A percentile compares a stretch with the other conserved stretches of the same genome.
These are phyloP conservation scores for Nothopassalora personata DNA, from an alignment of 2,329 filamentous ascomycete genomes.

Conservation along the genomic window DNA sequence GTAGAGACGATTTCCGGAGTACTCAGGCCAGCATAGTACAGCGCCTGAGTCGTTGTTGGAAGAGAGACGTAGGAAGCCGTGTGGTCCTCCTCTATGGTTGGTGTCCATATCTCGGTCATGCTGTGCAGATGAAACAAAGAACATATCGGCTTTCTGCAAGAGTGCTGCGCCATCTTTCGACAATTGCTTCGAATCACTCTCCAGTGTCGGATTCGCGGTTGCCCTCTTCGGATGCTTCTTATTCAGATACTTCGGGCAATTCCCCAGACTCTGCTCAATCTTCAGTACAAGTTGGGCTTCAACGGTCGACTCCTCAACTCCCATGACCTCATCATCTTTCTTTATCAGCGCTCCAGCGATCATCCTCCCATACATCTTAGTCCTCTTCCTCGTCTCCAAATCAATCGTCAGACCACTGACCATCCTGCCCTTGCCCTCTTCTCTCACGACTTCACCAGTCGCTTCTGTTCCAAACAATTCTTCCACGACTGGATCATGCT, in stretches of 20 bases:
- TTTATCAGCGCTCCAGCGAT: constrained; percentile 54
- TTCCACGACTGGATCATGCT: constrained; percentile 64
- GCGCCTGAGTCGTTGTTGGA: constrained; percentile 46
- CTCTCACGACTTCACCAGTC: constrained; percentile 41
- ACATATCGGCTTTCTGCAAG: constrained; percentile 61
- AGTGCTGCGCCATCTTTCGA: constrained; percentile 53
- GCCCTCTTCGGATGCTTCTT: constrained; percentile 59
- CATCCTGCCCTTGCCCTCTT: constrained; percentile 45
- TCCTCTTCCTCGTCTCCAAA: constrained; percentile 61
- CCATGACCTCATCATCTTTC: constrained; percentile 30
- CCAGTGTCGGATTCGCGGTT: constrained; percentile 48
- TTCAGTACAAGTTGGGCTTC: constrained; percentile 58
- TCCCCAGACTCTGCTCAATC: constrained; percentile 68
- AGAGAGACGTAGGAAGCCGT: constrained; percentile 67
- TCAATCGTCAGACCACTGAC: constrained; percentile 60
- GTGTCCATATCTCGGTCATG: constrained; percentile 67
- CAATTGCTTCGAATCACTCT: constrained; percentile 47
- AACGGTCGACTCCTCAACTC: constrained; percentile 24
- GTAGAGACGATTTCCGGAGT: constrained; percentile 77
- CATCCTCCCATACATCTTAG: constrained; percentile 69
- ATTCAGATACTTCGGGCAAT: constrained; percentile 85
- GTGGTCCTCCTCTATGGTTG: constrained; percentile 71
- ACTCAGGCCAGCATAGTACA: constrained; percentile 72
- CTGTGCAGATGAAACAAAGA: constrained; percentile 69
- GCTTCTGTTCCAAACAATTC: constrained; percentile 51